Evolutionary conservation across 2,329 filamentous ascomycete species (phyloP), one percentile per base, ranked within the genome.

Genomic region (Aspergillus ibericus): DNA sequence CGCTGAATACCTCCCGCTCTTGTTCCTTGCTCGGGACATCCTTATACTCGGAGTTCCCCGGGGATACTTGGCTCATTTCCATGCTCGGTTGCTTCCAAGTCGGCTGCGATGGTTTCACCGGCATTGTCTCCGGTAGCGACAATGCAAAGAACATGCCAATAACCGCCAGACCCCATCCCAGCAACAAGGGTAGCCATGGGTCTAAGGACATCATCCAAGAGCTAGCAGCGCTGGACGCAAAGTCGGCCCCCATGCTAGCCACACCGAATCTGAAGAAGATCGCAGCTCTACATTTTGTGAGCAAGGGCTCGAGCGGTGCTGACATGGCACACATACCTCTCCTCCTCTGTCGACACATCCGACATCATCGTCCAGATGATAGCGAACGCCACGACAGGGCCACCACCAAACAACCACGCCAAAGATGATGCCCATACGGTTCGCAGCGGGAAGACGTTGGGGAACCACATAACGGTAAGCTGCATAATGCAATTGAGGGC

Each of bases 281-380:
- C 3, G 67, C 64, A 1, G 77, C 73, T 60, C 76, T 78, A 36
- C 32, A 15, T 6, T 27, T 10, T 2, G 40, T 65, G 34, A 63
- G 56, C 29, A 44, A 35, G 66, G 42, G 70, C 72, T 13, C 74
- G 63, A 25, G 66, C 64, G 62, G 69, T 18, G 42, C 48, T 12
- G 10, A 40, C 15, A 12, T 15, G 20, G 35, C n/a, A 2, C 13
- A 18, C 52, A 29, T 65, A 72, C 75, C 80, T 74, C 66, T 79
- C 75, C 18, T 78, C 75, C 4, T 80, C 74, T 1, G 75, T 79
- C 6, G 76, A 78, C n/a, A 83, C 76, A 63, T 83, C 81, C 0
- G 80, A 74, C 62, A 82, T 74, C 78, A 83, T 81, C 7, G 81
- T 82, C 66, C 80, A 75, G 56, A 78, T 74, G 34, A 82, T 75